phyloP scores from a whole-genome alignment of 2,329 filamentous ascomycete species.

The Trichoderma polysporum region DNA sequence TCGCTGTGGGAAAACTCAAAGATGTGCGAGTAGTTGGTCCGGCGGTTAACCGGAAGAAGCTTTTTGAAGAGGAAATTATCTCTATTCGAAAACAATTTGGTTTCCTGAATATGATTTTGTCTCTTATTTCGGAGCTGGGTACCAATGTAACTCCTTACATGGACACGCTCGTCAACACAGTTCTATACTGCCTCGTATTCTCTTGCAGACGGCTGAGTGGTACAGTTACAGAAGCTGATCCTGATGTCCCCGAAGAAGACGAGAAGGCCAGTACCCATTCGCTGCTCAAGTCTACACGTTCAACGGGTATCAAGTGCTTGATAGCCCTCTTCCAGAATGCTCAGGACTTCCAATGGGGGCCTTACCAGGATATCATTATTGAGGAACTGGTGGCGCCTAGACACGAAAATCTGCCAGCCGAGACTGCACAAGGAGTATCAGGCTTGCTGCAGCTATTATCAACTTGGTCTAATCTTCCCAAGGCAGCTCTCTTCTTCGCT shows the following conservation, averaged over 20 bases:
- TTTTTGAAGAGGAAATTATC: conserved; percentile 60
- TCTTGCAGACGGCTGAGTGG: conserved; percentile 61
- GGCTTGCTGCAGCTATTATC: conserved; percentile 76
- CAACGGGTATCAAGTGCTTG: conserved; percentile 78
- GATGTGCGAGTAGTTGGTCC: conserved; percentile 58
- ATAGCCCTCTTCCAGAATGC: conserved; percentile 75
- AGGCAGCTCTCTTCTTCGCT: conserved; percentile 65
- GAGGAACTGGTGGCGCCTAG: conserved; percentile 74
- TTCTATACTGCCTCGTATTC: conserved; percentile 77
- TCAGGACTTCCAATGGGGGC: conserved; percentile 67
- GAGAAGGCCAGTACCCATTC: conserved; percentile 51
- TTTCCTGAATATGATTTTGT: conserved; percentile 86
- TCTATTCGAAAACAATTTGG: conserved; percentile 80
- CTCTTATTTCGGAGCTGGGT: conserved; percentile 82
- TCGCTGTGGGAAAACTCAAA: conserved; percentile 72
- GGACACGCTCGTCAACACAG: conserved; percentile 67
- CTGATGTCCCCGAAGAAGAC: conserved; percentile 43
- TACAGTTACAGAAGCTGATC: conserved; percentile 27
- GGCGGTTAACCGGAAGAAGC: conserved; percentile 46
- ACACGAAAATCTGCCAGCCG: conserved; percentile 73
- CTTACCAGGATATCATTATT: conserved; percentile 70
- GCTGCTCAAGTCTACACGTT: conserved; percentile 64
- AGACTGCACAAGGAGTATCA: conserved; percentile 88
- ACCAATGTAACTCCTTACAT: conserved; percentile 68
- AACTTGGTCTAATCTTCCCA: conserved; percentile 71